These are phyloP conservation scores for Rosa lucieae DNA, from an alignment of 306 rosid genomes.

Conservation along the genomic window DNA sequence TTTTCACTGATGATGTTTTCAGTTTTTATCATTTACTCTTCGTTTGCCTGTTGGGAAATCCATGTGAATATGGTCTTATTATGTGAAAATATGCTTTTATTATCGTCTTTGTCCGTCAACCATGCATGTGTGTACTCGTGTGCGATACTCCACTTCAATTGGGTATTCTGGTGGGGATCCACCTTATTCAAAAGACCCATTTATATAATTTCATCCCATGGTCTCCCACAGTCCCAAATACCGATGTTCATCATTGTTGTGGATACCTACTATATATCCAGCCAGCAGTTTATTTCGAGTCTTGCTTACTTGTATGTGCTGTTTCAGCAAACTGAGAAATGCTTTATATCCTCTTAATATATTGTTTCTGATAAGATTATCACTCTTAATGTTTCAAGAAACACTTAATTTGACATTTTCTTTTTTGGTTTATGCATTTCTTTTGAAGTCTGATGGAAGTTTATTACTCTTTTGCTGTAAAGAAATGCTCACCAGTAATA, in stretches of 20 bases:
- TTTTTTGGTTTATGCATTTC: background rate
- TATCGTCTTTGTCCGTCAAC: background rate
- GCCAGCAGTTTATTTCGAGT: background rate
- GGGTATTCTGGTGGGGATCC: background rate
- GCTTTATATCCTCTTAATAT: background rate
- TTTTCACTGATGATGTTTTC: constrained; percentile 28
- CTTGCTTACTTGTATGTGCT: background rate
- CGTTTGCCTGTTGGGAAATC: background rate
- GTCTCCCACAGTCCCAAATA: background rate
- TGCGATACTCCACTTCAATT: background rate
- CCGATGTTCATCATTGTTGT: background rate
- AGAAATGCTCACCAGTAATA: constrained; percentile 16
- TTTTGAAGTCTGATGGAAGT: background rate
- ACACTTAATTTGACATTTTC: constrained; percentile 1
- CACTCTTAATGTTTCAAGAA: background rate
- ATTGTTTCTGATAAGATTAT: background rate
- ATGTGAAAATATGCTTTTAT: background rate
- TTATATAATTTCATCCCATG: background rate
- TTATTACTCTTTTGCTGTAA: constrained; percentile 9
- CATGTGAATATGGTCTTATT: constrained; percentile 8
- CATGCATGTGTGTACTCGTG: background rate
- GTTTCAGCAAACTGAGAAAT: background rate
- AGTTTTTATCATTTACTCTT: constrained; percentile 4
- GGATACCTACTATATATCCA: background rate
- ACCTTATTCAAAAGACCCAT: background rate